Evolutionary conservation across 805 yeast species (phyloP), one percentile per base, ranked within the genome.

Genomic region (Cyberlindnera galapagoensis): DNA sequence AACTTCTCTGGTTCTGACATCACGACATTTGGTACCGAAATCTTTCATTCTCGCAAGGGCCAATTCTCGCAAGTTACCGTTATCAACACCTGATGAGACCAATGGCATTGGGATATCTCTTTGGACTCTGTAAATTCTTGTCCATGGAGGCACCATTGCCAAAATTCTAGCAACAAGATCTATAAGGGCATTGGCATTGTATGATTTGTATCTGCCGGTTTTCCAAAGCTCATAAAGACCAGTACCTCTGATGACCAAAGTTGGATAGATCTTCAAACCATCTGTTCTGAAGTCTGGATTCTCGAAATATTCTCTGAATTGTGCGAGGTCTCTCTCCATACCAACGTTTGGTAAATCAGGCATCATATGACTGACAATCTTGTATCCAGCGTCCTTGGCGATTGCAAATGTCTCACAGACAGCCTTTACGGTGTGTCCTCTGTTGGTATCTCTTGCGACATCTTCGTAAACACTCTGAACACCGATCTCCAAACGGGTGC

Each of bases 51-150:
- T 75, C 2, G 96, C 96, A 31, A 92, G 66, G 0, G 98, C 97
- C 44, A 92, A 67, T 58, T 92, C 98, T 54, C 98, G 71, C 52
- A 92, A 69, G 52, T 92, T 92, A 49, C 98, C 98, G 58, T 92
- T 92, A 49, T 92, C 98, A 25, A 92, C 98, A 50, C 98, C 98
- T 2, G 95, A 82, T 0, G 96, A 83, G 26, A 92, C 98, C 46
- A 92, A 67, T 0, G 98, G 98, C 98, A 92, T 92, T 13, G 98
- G 98, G 36, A 92, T 92, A 69, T 92, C 98, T 66, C 98, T 74
- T 63, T 92, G 98, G 15, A 92, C 98, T 59, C 98, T 79, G 59
- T 92, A 92, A 48, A 92, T 92, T 62, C 98, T 78, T 4, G 98
- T 92, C 98, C 98, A 92, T 4, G 98, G 98, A 17, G 98, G 98